Percentiles rank a stretch among this genome's conserved stretches.
Conservation (phyloP, 2,329 filamentous ascomycete species). For the Pseudogymnoascus sp. region DNA sequence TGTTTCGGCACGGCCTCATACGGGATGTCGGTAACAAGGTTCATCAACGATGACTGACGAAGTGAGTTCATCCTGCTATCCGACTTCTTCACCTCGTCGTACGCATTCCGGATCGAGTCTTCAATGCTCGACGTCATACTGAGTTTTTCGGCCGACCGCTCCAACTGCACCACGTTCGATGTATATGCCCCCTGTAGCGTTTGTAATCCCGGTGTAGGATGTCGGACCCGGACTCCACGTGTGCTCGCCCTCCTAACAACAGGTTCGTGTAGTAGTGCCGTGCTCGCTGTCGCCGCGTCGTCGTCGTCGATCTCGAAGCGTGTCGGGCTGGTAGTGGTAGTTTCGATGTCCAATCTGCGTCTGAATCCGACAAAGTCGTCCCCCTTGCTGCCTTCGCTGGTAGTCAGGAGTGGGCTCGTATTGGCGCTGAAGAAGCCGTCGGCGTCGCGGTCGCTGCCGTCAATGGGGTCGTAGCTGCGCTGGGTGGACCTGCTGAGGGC, state of each 20-base stretch:
- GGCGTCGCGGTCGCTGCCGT: neutral
- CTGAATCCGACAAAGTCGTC: neutral
- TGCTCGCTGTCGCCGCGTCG: neutral
- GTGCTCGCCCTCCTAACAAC: slow-evolving; percentile 3
- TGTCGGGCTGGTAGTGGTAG: slow-evolving; percentile 7
- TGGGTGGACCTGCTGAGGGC: neutral
- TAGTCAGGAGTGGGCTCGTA: neutral
- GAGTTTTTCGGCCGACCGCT: slow-evolving; percentile 66
- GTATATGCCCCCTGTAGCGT: slow-evolving; percentile 52
- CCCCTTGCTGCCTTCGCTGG: neutral
- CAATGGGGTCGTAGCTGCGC: slow-evolving; percentile 1
- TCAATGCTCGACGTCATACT: slow-evolving; percentile 67
- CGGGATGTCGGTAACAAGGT: slow-evolving; percentile 57
- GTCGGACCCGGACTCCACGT: slow-evolving; percentile 30
- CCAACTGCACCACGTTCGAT: slow-evolving; percentile 63
- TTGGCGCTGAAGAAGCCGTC: neutral
- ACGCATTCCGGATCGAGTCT: slow-evolving; percentile 65
- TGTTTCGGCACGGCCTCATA: slow-evolving; percentile 62
- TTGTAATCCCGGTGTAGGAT: slow-evolving; percentile 55
- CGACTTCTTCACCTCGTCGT: slow-evolving; percentile 60
- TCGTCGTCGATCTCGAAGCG: neutral
- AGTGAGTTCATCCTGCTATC: slow-evolving; percentile 60
- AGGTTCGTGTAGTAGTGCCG: neutral
- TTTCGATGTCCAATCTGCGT: neutral
- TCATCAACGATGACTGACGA: slow-evolving; percentile 57